A percentile compares a stretch with the other conserved stretches of the same genome.
Conservation (phyloP, 1,284 basidiomycete species). For the Exobasidium rhododendri region DNA sequence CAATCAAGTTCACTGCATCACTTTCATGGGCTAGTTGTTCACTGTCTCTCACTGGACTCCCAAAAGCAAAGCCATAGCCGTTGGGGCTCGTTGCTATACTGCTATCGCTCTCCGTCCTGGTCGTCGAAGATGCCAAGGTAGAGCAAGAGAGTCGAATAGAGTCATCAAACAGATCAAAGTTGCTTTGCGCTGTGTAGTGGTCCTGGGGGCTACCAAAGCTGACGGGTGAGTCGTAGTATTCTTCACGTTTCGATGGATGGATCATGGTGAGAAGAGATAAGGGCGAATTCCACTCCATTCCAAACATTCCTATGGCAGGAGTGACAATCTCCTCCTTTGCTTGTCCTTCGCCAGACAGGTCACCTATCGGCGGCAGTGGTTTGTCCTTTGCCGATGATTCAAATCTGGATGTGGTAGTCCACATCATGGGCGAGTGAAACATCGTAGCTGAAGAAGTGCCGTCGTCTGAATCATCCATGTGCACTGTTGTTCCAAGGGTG, state of each 20-base stretch:
- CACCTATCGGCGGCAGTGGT: too few relatives aligned
- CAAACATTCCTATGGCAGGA: too few relatives aligned
- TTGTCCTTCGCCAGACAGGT: too few relatives aligned
- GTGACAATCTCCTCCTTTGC: too few relatives aligned
- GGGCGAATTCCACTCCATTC: background rate
- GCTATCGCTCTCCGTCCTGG: conserved; percentile 24
- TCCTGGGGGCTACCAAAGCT: background rate
- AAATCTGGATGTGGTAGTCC: too few relatives aligned
- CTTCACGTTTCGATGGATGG: background rate
- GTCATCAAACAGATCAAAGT: background rate
- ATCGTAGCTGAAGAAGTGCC: too few relatives aligned
- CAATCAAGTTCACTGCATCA: background rate
- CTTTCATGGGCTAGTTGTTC: background rate
- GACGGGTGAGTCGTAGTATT: background rate
- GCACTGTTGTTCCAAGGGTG: too few relatives aligned
- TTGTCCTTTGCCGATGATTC: too few relatives aligned
- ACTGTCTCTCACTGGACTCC: background rate
- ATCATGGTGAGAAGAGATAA: background rate
- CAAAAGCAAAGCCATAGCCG: conserved; percentile 10
- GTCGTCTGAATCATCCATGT: too few relatives aligned
- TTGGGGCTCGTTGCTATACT: conserved; percentile 30
- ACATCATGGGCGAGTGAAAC: too few relatives aligned
- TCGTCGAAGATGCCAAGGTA: conserved; percentile 16
- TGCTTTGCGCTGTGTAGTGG: background rate
- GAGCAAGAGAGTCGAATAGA: conserved; percentile 15